Evolutionary conservation across 805 yeast genomes (phyloP), one percentile per base, ranked within the genome.

Genomic region (Yueomyces sinensis): DNA sequence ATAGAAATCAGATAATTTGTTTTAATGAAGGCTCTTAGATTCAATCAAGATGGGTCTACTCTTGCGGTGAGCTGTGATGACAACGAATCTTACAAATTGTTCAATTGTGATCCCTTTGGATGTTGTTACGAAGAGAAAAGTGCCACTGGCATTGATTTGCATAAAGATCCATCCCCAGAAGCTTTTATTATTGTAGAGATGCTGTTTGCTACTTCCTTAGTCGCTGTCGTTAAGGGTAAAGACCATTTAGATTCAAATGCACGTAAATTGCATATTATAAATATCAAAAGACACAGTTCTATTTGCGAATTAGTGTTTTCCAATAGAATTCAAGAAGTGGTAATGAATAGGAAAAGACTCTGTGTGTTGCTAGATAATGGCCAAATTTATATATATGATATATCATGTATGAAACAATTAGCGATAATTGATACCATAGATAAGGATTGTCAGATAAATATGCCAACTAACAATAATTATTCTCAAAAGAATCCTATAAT

Each of bases 261-360:
- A 4, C 61, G 82, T 32, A 70, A 75, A 43, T 60, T 81, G 32
- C 71, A 72, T 41, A 74, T 81, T 30, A 63, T 81, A 32, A 81
- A 81, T 55, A 77, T 83, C 3, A 79, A 80, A 53, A 68, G 87
- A 35, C 70, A 71, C 39, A 59, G 76, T 1, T 65, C 71, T 2
- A 84, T 89, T 15, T 89, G 97, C 58, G 97, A 89, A 50, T 62
- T 89, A 44, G 73, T 89, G 1, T 91, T 86, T 55, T 89, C 95
- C 1, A 72, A 83, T 4, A 62, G 75, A 6, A 76, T 89, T 2
- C 61, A 79, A 19, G 73, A 72, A 33, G 78, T 89, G 24, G 74
- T 73, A 44, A 68, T 89, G 59, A 91, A 89, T 56, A 68, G 96
- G 30, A 79, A 81, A 45, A 62, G 96, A 31, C 65, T 89, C 43